Conservation (phyloP, 345 rosid species). For the Arabidopsis thaliana region DNA sequence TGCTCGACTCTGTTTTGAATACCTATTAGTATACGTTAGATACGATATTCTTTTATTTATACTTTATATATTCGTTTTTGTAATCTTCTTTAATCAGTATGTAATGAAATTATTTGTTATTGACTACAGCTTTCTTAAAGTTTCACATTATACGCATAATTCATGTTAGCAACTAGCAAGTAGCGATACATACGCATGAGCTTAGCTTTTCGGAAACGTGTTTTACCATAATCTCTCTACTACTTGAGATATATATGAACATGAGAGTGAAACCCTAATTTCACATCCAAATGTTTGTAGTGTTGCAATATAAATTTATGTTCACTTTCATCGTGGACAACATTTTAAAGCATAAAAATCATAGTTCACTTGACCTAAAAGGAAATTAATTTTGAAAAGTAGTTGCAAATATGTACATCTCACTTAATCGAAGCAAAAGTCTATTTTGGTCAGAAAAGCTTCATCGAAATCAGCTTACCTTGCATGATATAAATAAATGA, state of each 20-base stretch:
- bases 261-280: too few relatives aligned
- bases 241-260: too few relatives aligned
- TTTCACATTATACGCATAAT: background rate
- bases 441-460: background rate
- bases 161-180: background rate
- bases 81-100: background rate
- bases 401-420: background rate
- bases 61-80: background rate
- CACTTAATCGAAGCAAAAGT: background rate
- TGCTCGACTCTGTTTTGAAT: conserved; percentile 65
- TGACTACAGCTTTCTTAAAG: background rate
- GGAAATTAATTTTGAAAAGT: background rate
- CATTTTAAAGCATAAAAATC: background rate
- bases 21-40: conserved; percentile 4
- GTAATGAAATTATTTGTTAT: conserved; percentile 8
- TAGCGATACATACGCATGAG: background rate
- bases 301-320: background rate
- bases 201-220: background rate
- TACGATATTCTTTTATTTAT: background rate
- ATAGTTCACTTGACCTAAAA: background rate
- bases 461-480: background rate
- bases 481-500: background rate
- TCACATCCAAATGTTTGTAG: background rate
- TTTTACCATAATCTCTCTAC: too few relatives aligned
- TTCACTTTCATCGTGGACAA: background rate